Evolutionary conservation across 495 filamentous ascomycete species (phyloP), one percentile per base, ranked within the genome.

Genomic region (Tuber microsphaerosporum): DNA sequence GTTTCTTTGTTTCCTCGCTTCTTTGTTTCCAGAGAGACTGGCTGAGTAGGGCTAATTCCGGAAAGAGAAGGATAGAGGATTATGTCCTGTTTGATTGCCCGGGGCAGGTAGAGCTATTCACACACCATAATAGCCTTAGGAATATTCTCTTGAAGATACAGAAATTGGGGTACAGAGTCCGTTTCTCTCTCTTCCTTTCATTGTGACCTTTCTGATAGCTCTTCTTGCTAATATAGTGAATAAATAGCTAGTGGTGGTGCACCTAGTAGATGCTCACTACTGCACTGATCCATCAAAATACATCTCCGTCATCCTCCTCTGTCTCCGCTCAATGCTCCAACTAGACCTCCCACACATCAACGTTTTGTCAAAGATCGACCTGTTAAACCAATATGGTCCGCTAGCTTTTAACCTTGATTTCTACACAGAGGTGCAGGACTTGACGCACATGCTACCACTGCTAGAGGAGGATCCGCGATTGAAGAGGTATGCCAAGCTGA

Each of bases 371-470:
- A 99, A 99, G 85, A 97, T 99, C 84, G 95, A 99, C 85, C 96
- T 95, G 77, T 86, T 98, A 44, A 85, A 87, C 17, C 87, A 88
- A 78, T 97, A 97, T 82, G 88, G 91, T 65, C 88, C 91, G 14
- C 89, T 98, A 0, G 92, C 93, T 0, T 97, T 99, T 86, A 94
- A 94, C 79, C 88, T 99, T 48, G 93, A 97, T 78, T 99, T 90
- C 83, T 99, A 98, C 84, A 97, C 95, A 72, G 95, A 99, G 82
- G 94, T 97, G n/a, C 93, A 98, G 84, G 93, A 97, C 75, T 89
- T 99, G 8, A 87, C 87, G 4, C 92, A 97, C 78, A 89, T 99
- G 26, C 87, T 95, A 12, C 93, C 94, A 0, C 86, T 90, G 71
- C 89, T 99, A 19, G 89, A 89, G 68, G 84, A 84, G 79, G 90